phyloP scores from a whole-genome alignment of 768 basidiomycete species.

The Piloderma croceum region DNA sequence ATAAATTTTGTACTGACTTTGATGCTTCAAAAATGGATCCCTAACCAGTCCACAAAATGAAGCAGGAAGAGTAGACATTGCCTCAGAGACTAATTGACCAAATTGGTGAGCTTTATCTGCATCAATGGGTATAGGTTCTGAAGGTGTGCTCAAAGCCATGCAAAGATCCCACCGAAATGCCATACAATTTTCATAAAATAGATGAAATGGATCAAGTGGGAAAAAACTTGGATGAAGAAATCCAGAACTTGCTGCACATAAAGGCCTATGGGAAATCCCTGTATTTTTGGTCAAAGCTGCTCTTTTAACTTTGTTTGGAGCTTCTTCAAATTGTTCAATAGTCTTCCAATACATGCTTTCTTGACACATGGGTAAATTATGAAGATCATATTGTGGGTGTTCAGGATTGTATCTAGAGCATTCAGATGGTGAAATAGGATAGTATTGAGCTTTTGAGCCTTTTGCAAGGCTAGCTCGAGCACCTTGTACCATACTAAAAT shows the following conservation, averaged over 20 bases:
- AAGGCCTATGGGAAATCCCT: constrained; percentile 22
- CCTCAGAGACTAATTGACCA: constrained; percentile 16
- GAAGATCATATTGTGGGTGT: constrained; percentile 17
- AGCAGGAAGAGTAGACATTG: constrained; percentile 26
- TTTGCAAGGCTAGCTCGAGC: constrained; percentile 32
- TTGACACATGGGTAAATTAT: constrained; percentile 18
- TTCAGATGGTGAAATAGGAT: constrained; percentile 16
- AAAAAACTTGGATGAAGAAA: constrained; percentile 30
- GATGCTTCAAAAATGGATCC: too few relatives aligned
- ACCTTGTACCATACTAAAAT: constrained; percentile 19
- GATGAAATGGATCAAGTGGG: constrained; percentile 32
- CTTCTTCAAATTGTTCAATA: constrained; percentile 13
- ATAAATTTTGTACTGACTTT: constrained; percentile 33
- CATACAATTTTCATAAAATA: too few relatives aligned
- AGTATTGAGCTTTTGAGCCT: too few relatives aligned
- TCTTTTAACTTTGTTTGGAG: constrained; percentile 9
- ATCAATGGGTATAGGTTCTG: constrained; percentile 17
- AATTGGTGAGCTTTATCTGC: constrained; percentile 12
- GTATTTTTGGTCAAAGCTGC: constrained; percentile 17
- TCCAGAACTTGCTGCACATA: too few relatives aligned
- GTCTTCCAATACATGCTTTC: constrained; percentile 21
- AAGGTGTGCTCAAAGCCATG: constrained; percentile 12
- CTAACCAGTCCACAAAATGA: constrained; percentile 26
- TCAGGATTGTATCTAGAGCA: constrained; percentile 19
- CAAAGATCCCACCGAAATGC: constrained; percentile 28